Evolutionary conservation across 345 rosid species (phyloP), one percentile per base, ranked within the genome.

Genomic region (Laguncularia racemosa): DNA sequence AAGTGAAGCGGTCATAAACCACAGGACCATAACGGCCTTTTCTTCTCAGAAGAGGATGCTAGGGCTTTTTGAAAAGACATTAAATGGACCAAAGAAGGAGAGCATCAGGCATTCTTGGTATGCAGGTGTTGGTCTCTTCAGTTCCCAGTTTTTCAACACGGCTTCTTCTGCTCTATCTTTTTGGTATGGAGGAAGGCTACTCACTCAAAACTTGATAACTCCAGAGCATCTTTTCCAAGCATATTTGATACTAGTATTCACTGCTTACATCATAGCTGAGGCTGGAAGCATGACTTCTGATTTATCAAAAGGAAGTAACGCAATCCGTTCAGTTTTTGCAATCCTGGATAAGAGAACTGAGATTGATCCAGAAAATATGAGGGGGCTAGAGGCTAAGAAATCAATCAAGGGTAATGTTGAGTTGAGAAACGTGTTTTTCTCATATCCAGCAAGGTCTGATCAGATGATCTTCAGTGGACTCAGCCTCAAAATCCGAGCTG

Each of bases 281-380:
- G 91, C 88, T 4, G 88, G 88, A 63, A 78, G 84, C 63, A 82
- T 80, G 88, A 82, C 88, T 53, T 73, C 68, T 52, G 91, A 85
- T 67, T 53, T 82, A 63, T 74, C 91, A 0, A 85, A 76, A 67
- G 88, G 91, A 60, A 69, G 76, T 48, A 76, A 57, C 44, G 83
- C 82, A 13, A 58, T 85, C 58, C 44, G 63, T 51, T 68, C 82
- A 15, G 78, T 82, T 53, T 74, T 85, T 5, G 66, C 75, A 8
- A 72, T 85, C 65, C 71, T 82, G 0, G 79, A 85, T 62, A 76
- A 85, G 63, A 74, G 55, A 59, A 76, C 72, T 50, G 85, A 85
- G 70, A 80, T 85, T 46, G 85, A 82, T 46, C 82, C 88, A 0
- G 70, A 72, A 16, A 64, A 13, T 20, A 20, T 61, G 7, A 8